Base-by-base conservation (phyloP, 768 basidiomycete species). In the Filobasidium wieringae region DNA sequence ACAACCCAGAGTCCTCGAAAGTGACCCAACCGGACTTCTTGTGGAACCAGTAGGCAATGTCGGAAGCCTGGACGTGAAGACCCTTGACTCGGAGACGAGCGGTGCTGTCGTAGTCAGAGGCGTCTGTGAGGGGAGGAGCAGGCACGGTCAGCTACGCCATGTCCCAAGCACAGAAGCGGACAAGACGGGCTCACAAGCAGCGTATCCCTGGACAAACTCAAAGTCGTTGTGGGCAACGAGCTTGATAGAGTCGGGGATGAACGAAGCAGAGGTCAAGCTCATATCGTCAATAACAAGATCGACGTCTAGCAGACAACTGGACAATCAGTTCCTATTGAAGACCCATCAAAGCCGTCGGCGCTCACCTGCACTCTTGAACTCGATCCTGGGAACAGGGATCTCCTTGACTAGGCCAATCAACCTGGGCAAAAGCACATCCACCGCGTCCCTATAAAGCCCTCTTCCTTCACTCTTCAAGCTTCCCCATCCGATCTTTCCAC, bases 1-100 rank as follows among this genome's bases (percentile, higher is more conserved):
- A 66, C 0, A 76, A 58, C 61, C 74, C 75, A 29, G 67, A 63
- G 63, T 76, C 76, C 53, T 74, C 72, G 58, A 75, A 70, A 26
- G 70, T 47, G 19, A 55, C 49, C 53, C 53, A 51, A 14, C 56
- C 57, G n/a, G 49, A 43, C 72, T 77, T 77, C 60, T 71, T 68
- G 67, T 68, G 63, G 63, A 74, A 55, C 71, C 74, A 77, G 72
- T 74, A 77, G 33, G 71, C 68, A 59, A 77, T 77, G 64, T 74
- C 64, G 43, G 62, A 67, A 8, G 76, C 76, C 51, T 64, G 60
- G 57, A 77, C 69, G 61, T 74, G 70, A 34, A 77, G 66, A 2
- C 76, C 76, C 33, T 73, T 64, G 34, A 76, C 74, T 30, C 69
- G 66, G 31, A 76, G 68, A 30, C 72, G 67, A 31, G 74, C 68